Conservation (phyloP, 495 filamentous ascomycete genomes). For the Arthonia radiata region DNA sequence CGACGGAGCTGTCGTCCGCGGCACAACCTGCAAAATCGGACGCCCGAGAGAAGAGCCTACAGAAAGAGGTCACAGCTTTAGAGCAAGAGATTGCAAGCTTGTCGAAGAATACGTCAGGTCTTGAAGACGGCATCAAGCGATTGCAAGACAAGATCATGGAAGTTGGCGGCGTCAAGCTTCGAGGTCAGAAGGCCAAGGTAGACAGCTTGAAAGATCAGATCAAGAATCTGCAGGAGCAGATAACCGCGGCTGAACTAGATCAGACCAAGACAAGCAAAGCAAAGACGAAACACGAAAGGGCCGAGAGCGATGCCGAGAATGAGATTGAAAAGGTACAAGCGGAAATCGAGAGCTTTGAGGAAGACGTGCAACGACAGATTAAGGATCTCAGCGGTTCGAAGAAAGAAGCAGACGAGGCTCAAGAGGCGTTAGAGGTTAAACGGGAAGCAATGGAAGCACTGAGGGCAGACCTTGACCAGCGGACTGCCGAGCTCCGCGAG, state of each 20-base stretch:
- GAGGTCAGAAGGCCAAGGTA: conserved; percentile 80
- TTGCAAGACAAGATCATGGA: conserved; percentile 97
- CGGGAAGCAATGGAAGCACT: conserved; percentile 53
- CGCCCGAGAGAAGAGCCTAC: conserved; percentile 41
- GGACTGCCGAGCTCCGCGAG: conserved; percentile 67
- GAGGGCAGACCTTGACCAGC: conserved; percentile 70
- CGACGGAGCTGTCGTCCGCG: conserved; percentile 56
- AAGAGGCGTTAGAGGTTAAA: conserved; percentile 54
- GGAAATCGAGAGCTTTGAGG: conserved; percentile 51
- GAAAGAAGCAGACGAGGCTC: conserved; percentile 59
- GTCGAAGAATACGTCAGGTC: conserved; percentile 51
- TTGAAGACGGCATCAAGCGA: conserved; percentile 74
- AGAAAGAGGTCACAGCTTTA: conserved; percentile 50
- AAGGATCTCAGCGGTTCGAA: conserved; percentile 46
- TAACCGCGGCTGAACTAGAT: conserved; percentile 61
- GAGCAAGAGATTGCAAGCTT: conserved; percentile 60
- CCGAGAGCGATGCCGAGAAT: conserved; percentile 42
- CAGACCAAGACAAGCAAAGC: conserved; percentile 84
- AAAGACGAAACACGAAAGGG: conserved; percentile 62
- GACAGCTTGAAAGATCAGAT: conserved; percentile 77
- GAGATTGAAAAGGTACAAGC: conserved; percentile 45
- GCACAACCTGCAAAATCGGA: conserved; percentile 60
- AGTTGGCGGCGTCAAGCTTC: conserved; percentile 75
- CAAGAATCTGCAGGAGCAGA: conserved; percentile 48
- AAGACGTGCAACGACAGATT: conserved; percentile 51